phyloP scores from a whole-genome alignment of 305 asterid species.

The Plantago coronopus region DNA sequence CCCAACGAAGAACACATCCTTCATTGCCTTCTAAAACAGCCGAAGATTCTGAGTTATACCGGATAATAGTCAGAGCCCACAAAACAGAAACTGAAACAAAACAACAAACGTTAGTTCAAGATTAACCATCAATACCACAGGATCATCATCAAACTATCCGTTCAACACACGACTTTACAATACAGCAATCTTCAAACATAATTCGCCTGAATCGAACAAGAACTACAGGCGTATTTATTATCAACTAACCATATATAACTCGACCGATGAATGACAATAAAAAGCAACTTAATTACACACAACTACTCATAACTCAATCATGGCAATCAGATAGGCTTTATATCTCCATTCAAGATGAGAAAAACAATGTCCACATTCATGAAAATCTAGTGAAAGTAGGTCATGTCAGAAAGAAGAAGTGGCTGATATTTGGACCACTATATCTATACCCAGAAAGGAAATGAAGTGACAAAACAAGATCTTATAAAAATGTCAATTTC shows the following conservation, averaged over 20 bases:
- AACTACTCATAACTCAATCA: neutral
- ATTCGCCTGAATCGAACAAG: neutral
- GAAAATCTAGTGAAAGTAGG: neutral
- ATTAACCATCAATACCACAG: too few relatives aligned
- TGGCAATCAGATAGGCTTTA: neutral
- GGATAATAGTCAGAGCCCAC: conserved; percentile 16
- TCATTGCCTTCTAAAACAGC: conserved; percentile 52
- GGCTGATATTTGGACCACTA: neutral
- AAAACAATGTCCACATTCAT: neutral
- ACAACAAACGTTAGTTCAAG: neutral
- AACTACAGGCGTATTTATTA: neutral
- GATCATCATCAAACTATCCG: neutral
- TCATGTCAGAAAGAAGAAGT: neutral
- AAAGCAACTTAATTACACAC: neutral
- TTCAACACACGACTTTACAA: neutral
- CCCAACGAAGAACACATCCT: conserved; percentile 72
- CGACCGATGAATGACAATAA: too few relatives aligned
- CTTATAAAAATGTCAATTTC: neutral
- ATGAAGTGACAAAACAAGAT: neutral
- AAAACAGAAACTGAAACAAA: conserved; percentile 10
- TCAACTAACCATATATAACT: too few relatives aligned
- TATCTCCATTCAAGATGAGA: neutral
- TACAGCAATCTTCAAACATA: neutral
- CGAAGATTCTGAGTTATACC: conserved; percentile 29
- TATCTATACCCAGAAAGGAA: neutral